Base-by-base conservation (phyloP, 1,139 yeast species). In the Pichia sp. region DNA sequence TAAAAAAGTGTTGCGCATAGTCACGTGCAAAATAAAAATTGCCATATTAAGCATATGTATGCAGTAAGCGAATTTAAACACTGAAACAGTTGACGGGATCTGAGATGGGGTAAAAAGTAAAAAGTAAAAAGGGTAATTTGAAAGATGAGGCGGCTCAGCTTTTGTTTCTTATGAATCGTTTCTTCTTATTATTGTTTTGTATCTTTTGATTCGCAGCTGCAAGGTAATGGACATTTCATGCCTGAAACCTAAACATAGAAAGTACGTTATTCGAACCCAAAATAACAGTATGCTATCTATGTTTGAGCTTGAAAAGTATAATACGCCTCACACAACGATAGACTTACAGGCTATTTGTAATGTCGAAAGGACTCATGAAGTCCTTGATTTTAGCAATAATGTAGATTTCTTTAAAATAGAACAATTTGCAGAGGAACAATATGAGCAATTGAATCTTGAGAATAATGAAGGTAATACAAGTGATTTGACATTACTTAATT, bases 401-500 rank as follows among this genome's bases (percentile, higher is more conserved):
- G 16, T 23, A 8, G 26, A 32, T 22, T 32, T 25, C 5, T 22
- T 20, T 27, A 9, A 26, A 8, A 28, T 16, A 16, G 16, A 16
- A 16, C 16, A 16, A 16, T 16, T 16, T 16, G 16, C 16, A 16
- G 16, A 16, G 16, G 16, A 16, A 16, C 16, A 16, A 16, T 16
- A 16, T 16, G 16, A 16, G 16, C 16, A 16, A 16, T 16, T 16
- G 16, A 16, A 16, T 16, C 16, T 23, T 3, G 29, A 16, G 12
- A 12, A 26, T 22, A 26, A 3, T 12, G 22, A 1, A 7, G 36
- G 24, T 24, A 23, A 30, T 30, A 25, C 22, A 10, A 30, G 39
- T 25, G 42, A 40, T 30, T 3, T 30, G 29, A 40, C 42, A 2
- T 35, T 40, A 9, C 25, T 34, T 10, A 26, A 40, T 20, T 40